Base-by-base conservation (phyloP, 2,329 filamentous ascomycete species). In the Cercospora beticola region DNA sequence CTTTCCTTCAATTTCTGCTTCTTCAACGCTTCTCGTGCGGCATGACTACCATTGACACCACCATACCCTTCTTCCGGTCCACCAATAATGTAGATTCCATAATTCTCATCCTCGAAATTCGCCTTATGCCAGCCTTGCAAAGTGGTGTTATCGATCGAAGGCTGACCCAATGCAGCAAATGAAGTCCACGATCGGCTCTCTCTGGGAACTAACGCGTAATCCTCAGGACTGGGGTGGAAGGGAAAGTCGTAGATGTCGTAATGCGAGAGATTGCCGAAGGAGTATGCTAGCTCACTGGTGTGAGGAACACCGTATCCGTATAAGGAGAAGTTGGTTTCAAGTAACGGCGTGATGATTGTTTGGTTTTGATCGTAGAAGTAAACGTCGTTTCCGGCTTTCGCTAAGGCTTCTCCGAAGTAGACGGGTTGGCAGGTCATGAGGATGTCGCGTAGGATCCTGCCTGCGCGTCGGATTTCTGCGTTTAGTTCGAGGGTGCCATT, bases 341-440 rank as follows among this genome's bases (percentile, higher is more conserved):
- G 73, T 31, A 83, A 79, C 0, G 81, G 78, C 3, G 81, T 82
- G 2, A 86, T 76, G n/a, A 87, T 79, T 0, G 85, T 87, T 72
- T 86, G 84, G 74, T 87, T 87, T 77, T 83, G 84, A 68, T 82
- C 77, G 74, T 84, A 86, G 1, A 86, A 75, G 72, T 83, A 87
- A 4, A 85, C 82, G 4, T 75, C 72, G 68, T 80, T 81, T 4
- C 77, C 79, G 28, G 76, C 77, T 14, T 75, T 68, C 1, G 81
- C 77, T 26, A 86, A 76, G 1, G 80, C 77, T 31, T 78, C 70
- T 2, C 79, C 84, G 62, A 82, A 81, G 61, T 80, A 79, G 8
- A 85, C 71, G 0, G 84, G 81, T 49, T 82, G 81, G 74, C 85
- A 87, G 0, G 79, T 78, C 81, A 86, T 83, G 31, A 86, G 61